These are phyloP conservation scores for Musa itinerans DNA, from an alignment of 176 grass and related monocot species.

Conservation along the genomic window DNA sequence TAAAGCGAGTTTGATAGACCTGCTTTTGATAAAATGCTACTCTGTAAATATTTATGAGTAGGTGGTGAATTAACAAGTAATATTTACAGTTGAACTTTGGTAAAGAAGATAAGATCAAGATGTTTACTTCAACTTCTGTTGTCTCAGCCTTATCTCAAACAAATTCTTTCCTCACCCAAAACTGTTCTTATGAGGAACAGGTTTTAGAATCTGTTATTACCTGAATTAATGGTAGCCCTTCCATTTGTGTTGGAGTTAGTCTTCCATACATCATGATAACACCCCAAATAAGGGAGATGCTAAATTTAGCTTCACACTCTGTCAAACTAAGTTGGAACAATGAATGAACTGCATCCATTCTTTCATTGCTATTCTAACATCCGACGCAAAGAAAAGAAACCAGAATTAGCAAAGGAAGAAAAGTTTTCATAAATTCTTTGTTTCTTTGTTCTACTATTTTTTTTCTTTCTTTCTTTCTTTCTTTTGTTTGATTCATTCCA, in stretches of 20 bases:
- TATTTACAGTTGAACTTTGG: no score
- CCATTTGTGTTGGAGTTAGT: not conserved
- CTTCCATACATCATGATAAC: not conserved
- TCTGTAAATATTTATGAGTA: no score
- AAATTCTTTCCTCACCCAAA: no score
- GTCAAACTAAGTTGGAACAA: not conserved
- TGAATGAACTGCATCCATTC: slow-evolving; percentile 9
- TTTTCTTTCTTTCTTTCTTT: not conserved
- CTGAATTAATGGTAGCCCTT: slow-evolving; percentile 3
- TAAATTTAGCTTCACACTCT: slow-evolving; percentile 24
- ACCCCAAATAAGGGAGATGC: not conserved
- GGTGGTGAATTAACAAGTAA: no score
- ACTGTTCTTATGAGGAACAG: not conserved
- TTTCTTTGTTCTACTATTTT: not conserved
- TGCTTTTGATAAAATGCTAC: no score
- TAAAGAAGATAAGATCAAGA: no score
- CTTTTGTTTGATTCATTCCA: not conserved
- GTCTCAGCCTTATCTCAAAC: no score
- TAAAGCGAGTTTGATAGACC: no score
- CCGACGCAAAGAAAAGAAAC: not conserved
- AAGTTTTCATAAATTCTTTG: not conserved
- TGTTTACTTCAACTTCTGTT: no score
- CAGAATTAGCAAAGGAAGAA: not conserved
- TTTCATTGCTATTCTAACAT: slow-evolving; percentile 21
- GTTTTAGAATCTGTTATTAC: not conserved